These are phyloP conservation scores for Penicillium roqueforti DNA, from an alignment of 495 filamentous ascomycete genomes.

Conservation along the genomic window DNA sequence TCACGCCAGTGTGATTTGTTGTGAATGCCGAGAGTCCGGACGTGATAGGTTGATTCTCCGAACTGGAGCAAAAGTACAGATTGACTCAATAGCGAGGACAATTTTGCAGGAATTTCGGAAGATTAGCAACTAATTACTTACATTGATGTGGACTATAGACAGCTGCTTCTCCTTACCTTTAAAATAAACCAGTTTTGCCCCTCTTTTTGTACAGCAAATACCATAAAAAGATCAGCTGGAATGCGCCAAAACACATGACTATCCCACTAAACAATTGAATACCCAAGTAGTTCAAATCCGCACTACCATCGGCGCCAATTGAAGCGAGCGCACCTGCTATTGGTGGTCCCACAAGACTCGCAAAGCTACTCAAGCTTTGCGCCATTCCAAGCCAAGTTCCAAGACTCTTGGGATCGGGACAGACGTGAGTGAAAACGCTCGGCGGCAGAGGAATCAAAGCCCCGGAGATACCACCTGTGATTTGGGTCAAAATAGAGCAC, in stretches of 20 bases:
- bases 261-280: slow-evolving; percentile 28
- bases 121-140: background rate
- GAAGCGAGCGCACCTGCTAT: slow-evolving; percentile 54
- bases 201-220: slow-evolving; percentile 18
- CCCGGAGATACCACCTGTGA: slow-evolving; percentile 55
- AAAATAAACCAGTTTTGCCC: slow-evolving; percentile 22
- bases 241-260: slow-evolving; percentile 18
- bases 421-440: slow-evolving; percentile 60
- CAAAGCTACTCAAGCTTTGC: slow-evolving; percentile 64
- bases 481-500: background rate
- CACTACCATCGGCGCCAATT: slow-evolving; percentile 18
- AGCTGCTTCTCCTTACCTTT: background rate
- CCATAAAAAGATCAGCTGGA: slow-evolving; percentile 18
- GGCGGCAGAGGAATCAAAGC: slow-evolving; percentile 61
- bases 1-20: slow-evolving; percentile 1
- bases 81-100: background rate
- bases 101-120: too few species aligned
- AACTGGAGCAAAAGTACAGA: background rate
- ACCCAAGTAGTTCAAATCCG: slow-evolving; percentile 20
- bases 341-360: slow-evolving; percentile 62
- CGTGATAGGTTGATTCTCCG: background rate
- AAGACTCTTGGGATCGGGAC: slow-evolving; percentile 51
- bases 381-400: slow-evolving; percentile 70
- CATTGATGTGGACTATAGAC: background rate
- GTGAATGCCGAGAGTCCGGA: background rate